phyloP scores from a whole-genome alignment of 2,329 filamentous ascomycete genomes.

The Leptographium procerum region DNA sequence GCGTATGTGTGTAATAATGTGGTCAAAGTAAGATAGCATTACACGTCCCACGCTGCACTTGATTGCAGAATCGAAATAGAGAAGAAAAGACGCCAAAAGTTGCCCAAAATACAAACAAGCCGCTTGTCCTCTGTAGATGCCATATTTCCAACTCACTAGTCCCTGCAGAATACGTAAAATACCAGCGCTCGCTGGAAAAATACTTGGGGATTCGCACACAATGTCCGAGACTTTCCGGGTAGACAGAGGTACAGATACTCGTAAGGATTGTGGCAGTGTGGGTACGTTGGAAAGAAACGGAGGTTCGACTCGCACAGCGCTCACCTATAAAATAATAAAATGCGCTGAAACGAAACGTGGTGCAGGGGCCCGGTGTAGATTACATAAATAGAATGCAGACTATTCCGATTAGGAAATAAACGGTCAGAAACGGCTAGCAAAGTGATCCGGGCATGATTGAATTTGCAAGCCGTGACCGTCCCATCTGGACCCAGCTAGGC shows the following conservation, averaged over 20 bases:
- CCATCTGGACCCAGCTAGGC: not conserved
- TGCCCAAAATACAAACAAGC: too few species aligned
- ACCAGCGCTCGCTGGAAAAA: too few species aligned
- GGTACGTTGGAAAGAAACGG: not conserved
- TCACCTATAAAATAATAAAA: not conserved
- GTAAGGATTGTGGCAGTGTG: not conserved
- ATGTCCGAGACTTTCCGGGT: slow-evolving; percentile 1
- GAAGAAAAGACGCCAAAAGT: too few species aligned
- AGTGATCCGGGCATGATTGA: not conserved
- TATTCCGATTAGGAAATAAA: not conserved
- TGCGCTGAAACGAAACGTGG: not conserved
- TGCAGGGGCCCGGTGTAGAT: not conserved
- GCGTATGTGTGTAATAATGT: too few species aligned
- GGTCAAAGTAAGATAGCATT: too few species aligned
- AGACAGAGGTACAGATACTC: too few species aligned
- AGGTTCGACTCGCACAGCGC: not conserved
- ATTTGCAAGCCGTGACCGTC: not conserved
- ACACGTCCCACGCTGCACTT: too few species aligned
- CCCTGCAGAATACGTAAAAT: too few species aligned
- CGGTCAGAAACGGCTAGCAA: not conserved
- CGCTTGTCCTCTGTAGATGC: too few species aligned
- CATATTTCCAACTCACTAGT: too few species aligned
- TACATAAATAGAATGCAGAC: not conserved
- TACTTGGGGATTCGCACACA: not conserved
- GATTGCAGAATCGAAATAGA: too few species aligned